Evolutionary conservation across 1,284 basidiomycete species (phyloP), one percentile per base, ranked within the genome.

Genomic region (Apiotrichum sp.): DNA sequence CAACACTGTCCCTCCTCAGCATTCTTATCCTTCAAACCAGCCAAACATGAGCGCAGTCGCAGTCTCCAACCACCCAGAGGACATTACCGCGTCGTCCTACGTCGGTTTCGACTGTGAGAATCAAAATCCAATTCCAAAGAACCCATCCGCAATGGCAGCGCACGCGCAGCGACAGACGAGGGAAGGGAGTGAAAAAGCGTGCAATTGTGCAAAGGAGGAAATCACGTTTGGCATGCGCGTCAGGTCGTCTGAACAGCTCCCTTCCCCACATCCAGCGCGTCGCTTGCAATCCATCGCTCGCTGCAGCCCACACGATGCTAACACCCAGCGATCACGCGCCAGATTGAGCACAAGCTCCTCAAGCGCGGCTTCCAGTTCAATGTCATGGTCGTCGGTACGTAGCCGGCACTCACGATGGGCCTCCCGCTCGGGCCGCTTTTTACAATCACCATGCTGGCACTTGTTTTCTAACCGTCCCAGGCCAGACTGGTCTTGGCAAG

Each of bases 361-460:
- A 98, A 98, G 81, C 87, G 95, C 65, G 95, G 93, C 60, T 98
- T 97, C 82, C 89, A 96, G 80, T 98, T 98, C 84, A 98, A 98
- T 75, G 87, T 93, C 63, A 95, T 96, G 75, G 87, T 91, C 62
- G 92, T 87, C 66, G 92, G 92, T 93, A 68, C 66, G 89, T 83
- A 52, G 50, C 40, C 3, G 29, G 29, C 29, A 29, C 29, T 29
- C 36, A 38, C 35, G n/a, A 50, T 7, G 38, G 36, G 29, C 29
- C 29, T 29, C 39, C 14, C 32, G 47, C 47, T 48, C 47, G 47
- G 47, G n/a, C 47, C 47, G 16, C 34, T 48, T 36, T 39, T 48
- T 34, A 11, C 8, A n/a, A 31, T 29, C 29, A 29, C 29, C 29
- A 29, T 29, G 10, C 8, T 53, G 46, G n/a, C 42, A 38, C 36